Conservation (phyloP, 345 rosid genomes). For the Eucalyptus fibrosa region DNA sequence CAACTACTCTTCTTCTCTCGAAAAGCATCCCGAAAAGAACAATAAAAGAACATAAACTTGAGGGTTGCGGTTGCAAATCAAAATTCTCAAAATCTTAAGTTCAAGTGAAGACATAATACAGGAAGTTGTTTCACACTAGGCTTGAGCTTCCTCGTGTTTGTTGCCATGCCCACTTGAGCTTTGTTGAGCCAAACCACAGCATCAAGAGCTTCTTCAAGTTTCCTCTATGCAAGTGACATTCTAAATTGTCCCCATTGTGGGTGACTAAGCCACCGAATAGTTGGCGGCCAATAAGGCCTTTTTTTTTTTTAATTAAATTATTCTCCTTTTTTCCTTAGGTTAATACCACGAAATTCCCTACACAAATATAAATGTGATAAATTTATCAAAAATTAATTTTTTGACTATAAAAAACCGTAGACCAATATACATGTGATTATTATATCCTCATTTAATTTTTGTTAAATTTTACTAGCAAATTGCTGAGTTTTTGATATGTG, state of each 20-base stretch:
- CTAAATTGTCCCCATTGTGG: background rate
- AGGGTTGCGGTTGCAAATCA: background rate
- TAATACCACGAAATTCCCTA: too few species aligned
- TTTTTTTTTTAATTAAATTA: too few species aligned
- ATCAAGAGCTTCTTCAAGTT: background rate
- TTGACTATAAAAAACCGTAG: rapidly evolving
- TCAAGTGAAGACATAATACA: too few species aligned
- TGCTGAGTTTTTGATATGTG: too few species aligned
- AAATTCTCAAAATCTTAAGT: too few species aligned
- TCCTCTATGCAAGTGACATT: background rate
- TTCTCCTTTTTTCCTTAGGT: background rate
- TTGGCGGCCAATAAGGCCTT: background rate
- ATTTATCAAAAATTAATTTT: too few species aligned
- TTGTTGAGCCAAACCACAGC: background rate
- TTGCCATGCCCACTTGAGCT: background rate
- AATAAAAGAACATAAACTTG: background rate
- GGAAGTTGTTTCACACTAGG: too few species aligned
- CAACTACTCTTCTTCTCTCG: background rate
- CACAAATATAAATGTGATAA: too few species aligned
- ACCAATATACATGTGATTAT: background rate
- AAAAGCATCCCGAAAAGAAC: background rate
- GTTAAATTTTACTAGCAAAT: too few species aligned
- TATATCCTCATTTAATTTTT: too few species aligned
- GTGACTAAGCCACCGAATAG: background rate
- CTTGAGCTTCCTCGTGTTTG: too few species aligned